A percentile compares a stretch with the other conserved stretches of the same genome.
These are phyloP conservation scores for Citrus reticulata DNA, from an alignment of 345 rosid species.

Conservation along the genomic window DNA sequence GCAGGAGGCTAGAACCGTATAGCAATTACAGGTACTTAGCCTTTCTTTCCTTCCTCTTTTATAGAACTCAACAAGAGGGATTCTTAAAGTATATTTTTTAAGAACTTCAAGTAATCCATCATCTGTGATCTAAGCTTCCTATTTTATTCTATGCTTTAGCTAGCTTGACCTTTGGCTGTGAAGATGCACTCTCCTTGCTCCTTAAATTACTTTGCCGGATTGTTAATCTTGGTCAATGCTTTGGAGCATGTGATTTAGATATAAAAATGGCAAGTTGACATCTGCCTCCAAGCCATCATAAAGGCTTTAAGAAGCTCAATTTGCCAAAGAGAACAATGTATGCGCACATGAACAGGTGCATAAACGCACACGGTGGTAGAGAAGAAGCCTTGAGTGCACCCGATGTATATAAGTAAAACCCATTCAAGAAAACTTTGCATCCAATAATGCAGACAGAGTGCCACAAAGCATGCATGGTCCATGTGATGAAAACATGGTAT, in stretches of 20 bases:
- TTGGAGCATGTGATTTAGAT: conserved; percentile 2
- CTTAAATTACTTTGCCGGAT: background rate
- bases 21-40: background rate
- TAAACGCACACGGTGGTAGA: background rate
- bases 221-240: conserved; percentile 17
- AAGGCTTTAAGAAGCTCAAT: background rate
- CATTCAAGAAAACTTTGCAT: background rate
- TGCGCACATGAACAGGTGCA: background rate
- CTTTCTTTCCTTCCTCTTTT: background rate
- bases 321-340: background rate
- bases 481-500: conserved; percentile 5
- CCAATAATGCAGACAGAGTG: background rate
- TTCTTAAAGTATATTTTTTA: background rate
- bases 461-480: background rate
- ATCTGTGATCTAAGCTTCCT: background rate
- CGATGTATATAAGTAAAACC: background rate
- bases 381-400: background rate
- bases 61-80: conserved; percentile 14
- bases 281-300: background rate
- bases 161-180: background rate
- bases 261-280: conserved; percentile 5
- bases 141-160: background rate
- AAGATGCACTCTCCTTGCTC: conserved; percentile 6
- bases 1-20: background rate
- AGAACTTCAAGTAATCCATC: background rate